A percentile compares a stretch with the other conserved stretches of the same genome.
phyloP scores from a whole-genome alignment of 352 stramenopile genomes.

The Globisporangium okanoganense region DNA sequence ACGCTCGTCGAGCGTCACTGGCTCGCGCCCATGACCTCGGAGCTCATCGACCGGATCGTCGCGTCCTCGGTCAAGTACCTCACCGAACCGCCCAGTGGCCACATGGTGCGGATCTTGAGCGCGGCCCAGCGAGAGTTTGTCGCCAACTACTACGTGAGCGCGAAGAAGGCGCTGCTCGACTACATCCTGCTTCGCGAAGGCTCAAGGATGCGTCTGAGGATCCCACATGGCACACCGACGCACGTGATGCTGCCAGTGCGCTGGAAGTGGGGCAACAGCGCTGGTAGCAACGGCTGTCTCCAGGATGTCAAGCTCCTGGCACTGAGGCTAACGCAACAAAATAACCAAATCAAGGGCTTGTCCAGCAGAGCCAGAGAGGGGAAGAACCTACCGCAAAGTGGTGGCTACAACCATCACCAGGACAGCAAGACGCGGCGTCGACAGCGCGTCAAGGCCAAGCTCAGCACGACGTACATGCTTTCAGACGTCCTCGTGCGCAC shows the following conservation, averaged over 20 bases:
- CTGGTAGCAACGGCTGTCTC: slow-evolving; percentile 44
- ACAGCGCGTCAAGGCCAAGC: slow-evolving; percentile 37
- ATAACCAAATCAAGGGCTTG: not conserved
- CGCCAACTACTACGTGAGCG: slow-evolving; percentile 55
- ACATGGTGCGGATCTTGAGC: slow-evolving; percentile 42
- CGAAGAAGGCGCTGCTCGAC: slow-evolving; percentile 76
- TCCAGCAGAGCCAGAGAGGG: not conserved
- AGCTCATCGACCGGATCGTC: slow-evolving; percentile 41
- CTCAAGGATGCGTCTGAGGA: slow-evolving; percentile 43
- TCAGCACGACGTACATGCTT: slow-evolving; percentile 42
- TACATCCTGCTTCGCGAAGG: slow-evolving; percentile 50
- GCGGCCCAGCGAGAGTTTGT: slow-evolving; percentile 41
- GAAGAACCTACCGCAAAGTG: not conserved
- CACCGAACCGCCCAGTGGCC: slow-evolving; percentile 19
- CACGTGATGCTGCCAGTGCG: slow-evolving; percentile 40
- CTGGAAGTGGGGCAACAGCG: slow-evolving; percentile 69
- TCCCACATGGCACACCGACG: slow-evolving; percentile 38
- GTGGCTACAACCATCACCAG: not conserved
- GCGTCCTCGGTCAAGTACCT: slow-evolving; percentile 54
- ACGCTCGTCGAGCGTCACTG: slow-evolving; percentile 36
- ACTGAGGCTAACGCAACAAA: not conserved
- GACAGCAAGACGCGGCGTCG: slow-evolving; percentile 25
- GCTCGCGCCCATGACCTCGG: slow-evolving; percentile 29
- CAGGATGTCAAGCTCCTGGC: slow-evolving; percentile 44
- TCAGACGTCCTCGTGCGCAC: slow-evolving; percentile 42